Percentiles rank a stretch among this genome's conserved stretches.
phyloP scores from a whole-genome alignment of 768 basidiomycete species.

The Boletus sp. region DNA sequence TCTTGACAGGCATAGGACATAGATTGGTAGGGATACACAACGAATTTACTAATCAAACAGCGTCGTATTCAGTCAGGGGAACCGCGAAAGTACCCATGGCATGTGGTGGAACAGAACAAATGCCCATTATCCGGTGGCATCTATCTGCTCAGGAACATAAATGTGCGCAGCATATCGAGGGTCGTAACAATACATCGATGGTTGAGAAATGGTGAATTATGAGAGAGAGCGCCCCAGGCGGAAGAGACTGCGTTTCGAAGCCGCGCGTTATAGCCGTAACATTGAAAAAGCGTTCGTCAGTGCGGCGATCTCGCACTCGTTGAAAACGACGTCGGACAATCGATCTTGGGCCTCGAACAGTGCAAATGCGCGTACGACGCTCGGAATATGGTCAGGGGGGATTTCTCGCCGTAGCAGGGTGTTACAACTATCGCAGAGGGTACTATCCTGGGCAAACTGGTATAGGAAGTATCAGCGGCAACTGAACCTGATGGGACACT shows the following conservation, averaged over 20 bases:
- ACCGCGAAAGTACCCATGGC: neutral
- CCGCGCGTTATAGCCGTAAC: conserved; percentile 15
- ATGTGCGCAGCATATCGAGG: neutral
- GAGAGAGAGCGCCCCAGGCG: neutral
- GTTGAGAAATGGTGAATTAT: neutral
- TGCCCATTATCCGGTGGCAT: neutral
- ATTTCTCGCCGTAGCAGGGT: conserved; percentile 15
- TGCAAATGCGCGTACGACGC: conserved; percentile 20
- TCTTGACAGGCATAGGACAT: neutral
- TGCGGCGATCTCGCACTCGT: conserved; percentile 15
- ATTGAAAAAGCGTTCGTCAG: conserved; percentile 23
- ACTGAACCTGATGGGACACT: neutral
- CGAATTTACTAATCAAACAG: neutral
- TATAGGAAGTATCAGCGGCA: neutral
- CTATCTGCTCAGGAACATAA: neutral
- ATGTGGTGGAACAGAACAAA: neutral
- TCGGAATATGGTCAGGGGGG: conserved; percentile 21
- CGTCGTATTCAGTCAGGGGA: neutral
- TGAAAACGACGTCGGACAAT: neutral
- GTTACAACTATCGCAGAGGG: conserved; percentile 14
- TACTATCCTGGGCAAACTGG: conserved; percentile 7
- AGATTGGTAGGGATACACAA: conserved; percentile 6
- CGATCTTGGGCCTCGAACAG: conserved; percentile 17
- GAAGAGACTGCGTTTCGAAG: neutral
- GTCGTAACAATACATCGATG: neutral